Evolutionary conservation across 78 protist species (phyloP).

Genomic region (Dictyostelium brefeldianum): DNA sequence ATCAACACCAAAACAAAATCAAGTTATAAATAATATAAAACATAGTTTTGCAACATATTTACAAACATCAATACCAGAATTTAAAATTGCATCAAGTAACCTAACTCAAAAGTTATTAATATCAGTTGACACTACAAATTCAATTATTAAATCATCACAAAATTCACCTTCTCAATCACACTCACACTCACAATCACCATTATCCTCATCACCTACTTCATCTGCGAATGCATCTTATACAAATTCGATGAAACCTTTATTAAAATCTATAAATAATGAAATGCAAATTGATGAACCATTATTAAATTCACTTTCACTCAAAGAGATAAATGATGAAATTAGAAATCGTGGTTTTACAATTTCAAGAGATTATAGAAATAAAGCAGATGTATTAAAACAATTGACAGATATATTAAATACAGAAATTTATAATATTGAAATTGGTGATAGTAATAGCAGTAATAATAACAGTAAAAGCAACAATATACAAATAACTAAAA

Average conservation of each 20-base stretch:
- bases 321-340: slow-evolving; percentile 1
- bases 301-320: slow-evolving; percentile 1
- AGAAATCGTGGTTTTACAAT: neutral
- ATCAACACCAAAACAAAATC: slow-evolving; percentile 32
- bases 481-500: neutral
- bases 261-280: neutral
- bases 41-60: slow-evolving; percentile 20
- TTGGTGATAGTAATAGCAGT: neutral
- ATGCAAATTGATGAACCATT: neutral
- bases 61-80: slow-evolving; percentile 42
- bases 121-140: neutral
- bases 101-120: neutral
- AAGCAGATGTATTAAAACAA: slow-evolving; percentile 2
- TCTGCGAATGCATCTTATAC: no score
- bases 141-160: neutral
- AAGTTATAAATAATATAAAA: slow-evolving; percentile 35
- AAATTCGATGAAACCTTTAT: neutral
- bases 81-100: slow-evolving; percentile 15
- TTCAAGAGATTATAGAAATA: neutral
- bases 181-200: neutral
- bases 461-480: neutral
- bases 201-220: no score
- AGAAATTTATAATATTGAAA: slow-evolving; percentile 3
- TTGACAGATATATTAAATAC: neutral
- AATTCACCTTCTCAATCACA: neutral